Conservation (phyloP, 1,284 basidiomycete species). For the Serendipita sp. region DNA sequence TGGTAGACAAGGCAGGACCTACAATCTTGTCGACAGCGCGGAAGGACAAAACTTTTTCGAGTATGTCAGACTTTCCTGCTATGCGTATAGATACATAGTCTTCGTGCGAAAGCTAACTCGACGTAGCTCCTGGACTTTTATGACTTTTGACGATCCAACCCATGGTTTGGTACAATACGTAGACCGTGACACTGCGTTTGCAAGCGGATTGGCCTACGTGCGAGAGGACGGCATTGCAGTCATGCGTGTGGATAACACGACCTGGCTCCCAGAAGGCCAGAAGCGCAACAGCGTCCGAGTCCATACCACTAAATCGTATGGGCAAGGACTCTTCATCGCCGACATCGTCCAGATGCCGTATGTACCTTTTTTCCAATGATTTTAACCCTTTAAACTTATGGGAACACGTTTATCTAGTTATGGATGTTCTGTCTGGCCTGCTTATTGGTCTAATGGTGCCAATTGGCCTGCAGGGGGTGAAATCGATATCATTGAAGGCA, state of each 20-base stretch:
- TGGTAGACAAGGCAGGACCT: background rate
- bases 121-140: slow-evolving; percentile 39
- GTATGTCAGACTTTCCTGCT: background rate
- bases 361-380: slow-evolving; percentile 25
- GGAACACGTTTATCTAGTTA: slow-evolving; percentile 18
- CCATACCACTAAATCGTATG: slow-evolving; percentile 47
- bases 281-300: slow-evolving; percentile 63
- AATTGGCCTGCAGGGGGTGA: slow-evolving; percentile 62
- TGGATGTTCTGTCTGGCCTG: slow-evolving; percentile 74
- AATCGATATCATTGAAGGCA: slow-evolving; percentile 62
- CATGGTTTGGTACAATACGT: slow-evolving; percentile 47
- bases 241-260: slow-evolving; percentile 48
- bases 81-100: slow-evolving; percentile 4
- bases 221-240: slow-evolving; percentile 38
- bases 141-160: slow-evolving; percentile 48
- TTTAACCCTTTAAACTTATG: slow-evolving; percentile 26
- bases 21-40: background rate
- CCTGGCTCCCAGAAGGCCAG: slow-evolving; percentile 33
- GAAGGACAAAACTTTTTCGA: slow-evolving; percentile 1
- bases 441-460: slow-evolving; percentile 46
- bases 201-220: slow-evolving; percentile 42
- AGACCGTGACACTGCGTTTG: slow-evolving; percentile 29
- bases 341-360: slow-evolving; percentile 37
- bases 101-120: slow-evolving; percentile 6
- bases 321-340: slow-evolving; percentile 61